These are phyloP conservation scores for Lipomyces mesembrius DNA, from an alignment of 805 yeast species.

Conservation along the genomic window DNA sequence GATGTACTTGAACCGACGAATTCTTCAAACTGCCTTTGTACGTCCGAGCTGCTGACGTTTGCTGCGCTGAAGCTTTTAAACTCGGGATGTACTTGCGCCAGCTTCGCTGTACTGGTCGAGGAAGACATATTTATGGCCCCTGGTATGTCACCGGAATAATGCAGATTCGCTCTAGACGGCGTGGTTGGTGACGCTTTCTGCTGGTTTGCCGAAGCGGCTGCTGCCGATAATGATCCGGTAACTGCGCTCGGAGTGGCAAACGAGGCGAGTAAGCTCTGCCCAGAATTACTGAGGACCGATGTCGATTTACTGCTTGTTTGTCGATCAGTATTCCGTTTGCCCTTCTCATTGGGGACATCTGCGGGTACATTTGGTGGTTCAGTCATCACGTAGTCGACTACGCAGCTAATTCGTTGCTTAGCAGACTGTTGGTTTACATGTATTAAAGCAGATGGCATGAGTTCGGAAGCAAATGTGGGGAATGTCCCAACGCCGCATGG, in stretches of 20 bases:
- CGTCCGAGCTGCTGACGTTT: background rate
- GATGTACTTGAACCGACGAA: background rate
- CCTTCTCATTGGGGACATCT: slow-evolving; percentile 11
- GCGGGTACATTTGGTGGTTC: background rate
- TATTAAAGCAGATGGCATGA: too few relatives aligned
- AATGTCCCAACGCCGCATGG: too few relatives aligned
- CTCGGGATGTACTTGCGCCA: background rate
- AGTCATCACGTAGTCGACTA: background rate
- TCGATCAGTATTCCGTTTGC: slow-evolving; percentile 5
- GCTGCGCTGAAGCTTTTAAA: background rate
- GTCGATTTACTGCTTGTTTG: slow-evolving; percentile 1
- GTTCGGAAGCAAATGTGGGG: too few relatives aligned
- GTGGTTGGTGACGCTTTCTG: slow-evolving; percentile 11
- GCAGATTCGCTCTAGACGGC: background rate
- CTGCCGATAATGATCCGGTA: slow-evolving; percentile 12
- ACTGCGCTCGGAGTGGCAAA: slow-evolving; percentile 21
- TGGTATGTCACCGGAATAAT: background rate
- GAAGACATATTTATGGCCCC: background rate
- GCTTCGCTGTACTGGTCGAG: background rate
- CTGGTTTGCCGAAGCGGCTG: slow-evolving; percentile 2
- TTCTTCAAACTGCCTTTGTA: background rate
- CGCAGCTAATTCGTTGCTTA: background rate
- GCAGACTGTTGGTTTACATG: background rate
- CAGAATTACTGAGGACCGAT: slow-evolving; percentile 17
- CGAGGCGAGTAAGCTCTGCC: slow-evolving; percentile 19